Evolutionary conservation across 495 filamentous ascomycete species (phyloP).

Genomic region (Penicillium subrubescens): DNA sequence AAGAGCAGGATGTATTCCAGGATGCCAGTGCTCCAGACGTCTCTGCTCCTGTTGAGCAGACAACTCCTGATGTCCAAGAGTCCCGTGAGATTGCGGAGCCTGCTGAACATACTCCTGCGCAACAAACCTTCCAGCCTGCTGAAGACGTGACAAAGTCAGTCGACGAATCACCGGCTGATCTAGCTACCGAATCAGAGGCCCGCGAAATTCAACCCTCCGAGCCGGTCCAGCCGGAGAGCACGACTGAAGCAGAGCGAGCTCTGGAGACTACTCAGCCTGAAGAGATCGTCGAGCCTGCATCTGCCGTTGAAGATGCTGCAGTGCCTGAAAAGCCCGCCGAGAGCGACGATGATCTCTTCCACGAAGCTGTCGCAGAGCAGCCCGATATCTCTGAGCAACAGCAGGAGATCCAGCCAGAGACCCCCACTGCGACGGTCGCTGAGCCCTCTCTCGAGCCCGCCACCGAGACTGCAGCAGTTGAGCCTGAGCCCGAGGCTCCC

Average conservation of each 20-base stretch:
- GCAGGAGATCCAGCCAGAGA: slow-evolving; percentile 8
- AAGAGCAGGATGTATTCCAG: slow-evolving; percentile 7
- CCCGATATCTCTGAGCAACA: slow-evolving; percentile 4
- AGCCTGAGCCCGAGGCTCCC: slow-evolving; percentile 14
- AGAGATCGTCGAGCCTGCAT: slow-evolving; percentile 3
- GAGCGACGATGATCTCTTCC: slow-evolving; percentile 26
- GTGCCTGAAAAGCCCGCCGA: slow-evolving; percentile 14
- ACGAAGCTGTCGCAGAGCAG: slow-evolving; percentile 29
- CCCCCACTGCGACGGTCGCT: too few relatives aligned
- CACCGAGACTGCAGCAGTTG: not conserved
- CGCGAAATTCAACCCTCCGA: slow-evolving; percentile 5
- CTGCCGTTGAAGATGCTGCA: not conserved
- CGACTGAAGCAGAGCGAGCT: not conserved
- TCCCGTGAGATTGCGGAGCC: slow-evolving; percentile 6
- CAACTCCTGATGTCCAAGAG: slow-evolving; percentile 6
- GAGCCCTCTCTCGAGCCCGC: not conserved
- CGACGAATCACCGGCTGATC: not conserved
- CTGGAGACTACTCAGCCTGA: not conserved
- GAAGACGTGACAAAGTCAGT: not conserved
- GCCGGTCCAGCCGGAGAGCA: not conserved
- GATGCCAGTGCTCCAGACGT: slow-evolving; percentile 1
- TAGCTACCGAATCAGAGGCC: not conserved
- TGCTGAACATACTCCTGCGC: slow-evolving; percentile 1
- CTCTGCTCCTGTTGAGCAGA: slow-evolving; percentile 2
- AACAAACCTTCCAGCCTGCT: not conserved